Conservation (phyloP, 2,329 filamentous ascomycete genomes). For the Pseudogymnoascus sp. region DNA sequence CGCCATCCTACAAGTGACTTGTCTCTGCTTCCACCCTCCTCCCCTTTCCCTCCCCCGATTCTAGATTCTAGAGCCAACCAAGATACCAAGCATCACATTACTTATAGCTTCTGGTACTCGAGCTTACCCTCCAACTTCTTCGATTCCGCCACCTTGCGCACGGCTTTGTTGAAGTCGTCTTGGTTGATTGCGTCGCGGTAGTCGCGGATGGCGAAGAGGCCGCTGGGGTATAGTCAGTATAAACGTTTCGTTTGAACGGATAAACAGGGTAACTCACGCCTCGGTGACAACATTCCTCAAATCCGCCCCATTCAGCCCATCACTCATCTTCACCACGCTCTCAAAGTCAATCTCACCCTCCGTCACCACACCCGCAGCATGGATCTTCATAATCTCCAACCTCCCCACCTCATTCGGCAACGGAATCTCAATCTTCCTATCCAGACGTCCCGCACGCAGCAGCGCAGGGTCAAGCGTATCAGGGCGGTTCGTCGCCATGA, state of each 20-base stretch:
- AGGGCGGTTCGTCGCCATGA: slow-evolving; percentile 98
- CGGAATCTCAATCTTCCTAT: slow-evolving; percentile 96
- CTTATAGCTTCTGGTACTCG: slow-evolving; percentile 90
- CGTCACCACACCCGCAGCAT: slow-evolving; percentile 73
- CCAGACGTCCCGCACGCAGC: slow-evolving; percentile 83
- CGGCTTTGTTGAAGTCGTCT: slow-evolving; percentile 98
- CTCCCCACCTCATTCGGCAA: slow-evolving; percentile 94
- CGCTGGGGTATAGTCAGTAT: slow-evolving; percentile 44
- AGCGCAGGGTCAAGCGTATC: slow-evolving; percentile 92
- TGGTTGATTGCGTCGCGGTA: slow-evolving; percentile 94
- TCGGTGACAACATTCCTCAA: slow-evolving; percentile 96
- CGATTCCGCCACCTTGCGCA: slow-evolving; percentile 90
- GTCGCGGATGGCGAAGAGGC: slow-evolving; percentile 96
- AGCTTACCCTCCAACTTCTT: slow-evolving; percentile 99
- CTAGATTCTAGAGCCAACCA: not conserved
- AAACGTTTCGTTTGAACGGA: not conserved
- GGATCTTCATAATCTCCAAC: slow-evolving; percentile 96
- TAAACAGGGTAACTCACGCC: slow-evolving; percentile 55
- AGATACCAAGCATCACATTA: slow-evolving; percentile 34
- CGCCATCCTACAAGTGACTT: not conserved
- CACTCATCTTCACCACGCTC: slow-evolving; percentile 99
- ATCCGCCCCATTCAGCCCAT: slow-evolving; percentile 95
- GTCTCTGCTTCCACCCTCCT: not conserved
- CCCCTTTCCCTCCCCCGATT: not conserved
- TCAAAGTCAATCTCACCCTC: slow-evolving; percentile 98